Evolutionary conservation across 768 basidiomycete species (phyloP).

Genomic region (Pisolithus microcarpus): DNA sequence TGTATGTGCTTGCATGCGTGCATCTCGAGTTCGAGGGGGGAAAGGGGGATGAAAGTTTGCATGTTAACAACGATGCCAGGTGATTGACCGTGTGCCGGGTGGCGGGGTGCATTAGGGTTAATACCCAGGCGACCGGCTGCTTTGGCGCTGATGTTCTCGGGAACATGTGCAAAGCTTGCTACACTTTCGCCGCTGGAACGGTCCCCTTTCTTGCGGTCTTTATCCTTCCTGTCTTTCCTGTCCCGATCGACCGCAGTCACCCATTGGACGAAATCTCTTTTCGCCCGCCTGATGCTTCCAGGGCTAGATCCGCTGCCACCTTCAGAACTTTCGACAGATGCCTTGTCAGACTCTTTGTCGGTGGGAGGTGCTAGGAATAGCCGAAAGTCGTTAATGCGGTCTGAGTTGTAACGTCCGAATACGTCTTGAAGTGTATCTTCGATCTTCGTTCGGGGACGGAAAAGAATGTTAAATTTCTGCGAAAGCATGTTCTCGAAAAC

Average conservation of each 20-base stretch:
- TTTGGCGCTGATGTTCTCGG: conserved; percentile 28
- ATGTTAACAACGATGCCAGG: conserved; percentile 59
- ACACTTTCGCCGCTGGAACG: conserved; percentile 22
- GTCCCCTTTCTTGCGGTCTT: conserved; percentile 15
- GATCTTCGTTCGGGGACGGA: conserved; percentile 47
- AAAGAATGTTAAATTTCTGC: conserved; percentile 43
- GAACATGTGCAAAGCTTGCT: conserved; percentile 14
- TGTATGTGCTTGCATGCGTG: conserved; percentile 68
- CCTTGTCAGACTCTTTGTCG: conserved; percentile 13
- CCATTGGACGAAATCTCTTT: conserved; percentile 30
- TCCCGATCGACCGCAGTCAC: conserved; percentile 32
- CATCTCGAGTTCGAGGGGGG: conserved; percentile 61
- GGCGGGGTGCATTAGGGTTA: conserved; percentile 8
- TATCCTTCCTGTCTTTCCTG: conserved; percentile 21
- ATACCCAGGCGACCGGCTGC: conserved; percentile 35
- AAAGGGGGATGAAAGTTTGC: conserved; percentile 50
- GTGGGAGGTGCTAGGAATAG: conserved; percentile 50
- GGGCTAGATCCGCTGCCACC: conserved; percentile 5
- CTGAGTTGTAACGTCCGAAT: conserved; percentile 44
- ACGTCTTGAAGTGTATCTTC: conserved; percentile 35
- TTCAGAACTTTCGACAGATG: conserved; percentile 21
- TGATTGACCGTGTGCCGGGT: conserved; percentile 38
- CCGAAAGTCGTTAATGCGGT: conserved; percentile 42
- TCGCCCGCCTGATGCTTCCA: conserved; percentile 22
- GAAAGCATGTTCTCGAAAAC: conserved; percentile 56